Conservation (phyloP, 75 land plant genomes). For the Sequoia sempervirens region DNA sequence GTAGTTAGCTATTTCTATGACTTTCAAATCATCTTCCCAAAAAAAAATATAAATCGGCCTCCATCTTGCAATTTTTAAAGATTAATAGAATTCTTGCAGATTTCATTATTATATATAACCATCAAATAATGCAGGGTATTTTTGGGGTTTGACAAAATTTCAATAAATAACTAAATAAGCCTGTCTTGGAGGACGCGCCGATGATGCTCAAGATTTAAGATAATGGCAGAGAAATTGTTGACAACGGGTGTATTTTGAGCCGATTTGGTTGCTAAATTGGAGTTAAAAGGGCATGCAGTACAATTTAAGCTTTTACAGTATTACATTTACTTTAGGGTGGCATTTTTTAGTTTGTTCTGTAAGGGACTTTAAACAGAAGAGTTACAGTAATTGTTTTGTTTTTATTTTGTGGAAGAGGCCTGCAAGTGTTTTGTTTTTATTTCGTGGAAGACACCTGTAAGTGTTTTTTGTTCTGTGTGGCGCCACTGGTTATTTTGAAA, state of each 20-base stretch:
- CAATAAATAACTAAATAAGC: neutral
- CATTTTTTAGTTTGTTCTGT: neutral
- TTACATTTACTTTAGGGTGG: neutral
- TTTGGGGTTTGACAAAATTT: neutral
- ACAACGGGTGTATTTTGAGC: neutral
- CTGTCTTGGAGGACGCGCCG: neutral
- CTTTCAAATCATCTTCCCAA: neutral
- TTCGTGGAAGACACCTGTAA: no score
- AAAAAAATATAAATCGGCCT: neutral
- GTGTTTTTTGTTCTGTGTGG: neutral
- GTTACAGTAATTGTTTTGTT: no score
- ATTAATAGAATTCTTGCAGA: neutral
- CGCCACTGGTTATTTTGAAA: neutral
- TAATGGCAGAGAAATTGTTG: neutral
- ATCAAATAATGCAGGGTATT: neutral
- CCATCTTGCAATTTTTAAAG: neutral
- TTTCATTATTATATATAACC: neutral
- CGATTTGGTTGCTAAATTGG: neutral
- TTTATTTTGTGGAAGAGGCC: neutral
- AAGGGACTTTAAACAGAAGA: neutral
- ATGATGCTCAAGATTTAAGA: neutral
- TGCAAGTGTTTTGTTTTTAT: neutral
- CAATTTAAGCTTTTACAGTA: neutral
- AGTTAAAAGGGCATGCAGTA: neutral
- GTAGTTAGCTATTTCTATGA: neutral